Percentiles rank a stretch among this genome's conserved stretches.
These are phyloP conservation scores for Cryphonectria nitschkei DNA, from an alignment of 2,329 filamentous ascomycete species.

Conservation along the genomic window DNA sequence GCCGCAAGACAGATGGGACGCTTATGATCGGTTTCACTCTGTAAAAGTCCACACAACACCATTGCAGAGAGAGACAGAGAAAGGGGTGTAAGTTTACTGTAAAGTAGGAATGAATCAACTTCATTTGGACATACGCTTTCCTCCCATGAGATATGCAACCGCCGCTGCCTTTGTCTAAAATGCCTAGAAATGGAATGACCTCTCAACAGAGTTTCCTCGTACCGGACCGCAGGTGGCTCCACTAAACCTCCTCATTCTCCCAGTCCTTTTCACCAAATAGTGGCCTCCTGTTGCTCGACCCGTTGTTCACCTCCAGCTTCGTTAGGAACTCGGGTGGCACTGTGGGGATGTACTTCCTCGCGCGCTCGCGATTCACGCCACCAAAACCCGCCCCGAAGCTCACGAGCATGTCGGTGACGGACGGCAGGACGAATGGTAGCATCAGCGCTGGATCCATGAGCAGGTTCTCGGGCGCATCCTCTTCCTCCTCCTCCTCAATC, in stretches of 20 bases:
- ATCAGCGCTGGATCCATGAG: constrained; percentile 89
- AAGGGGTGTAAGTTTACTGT: neutral
- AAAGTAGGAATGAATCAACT: neutral
- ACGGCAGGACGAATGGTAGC: constrained; percentile 92
- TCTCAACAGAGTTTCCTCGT: constrained; percentile 20
- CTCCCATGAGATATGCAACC: neutral
- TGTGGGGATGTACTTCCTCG: constrained; percentile 93
- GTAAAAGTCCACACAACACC: neutral
- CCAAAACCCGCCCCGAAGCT: constrained; percentile 95
- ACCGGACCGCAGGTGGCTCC: neutral
- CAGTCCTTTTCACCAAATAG: constrained; percentile 68
- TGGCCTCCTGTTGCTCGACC: constrained; percentile 50
- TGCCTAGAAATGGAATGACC: neutral
- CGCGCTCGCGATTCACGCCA: constrained; percentile 86
- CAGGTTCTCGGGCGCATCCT: constrained; percentile 73
- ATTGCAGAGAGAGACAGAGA: neutral
- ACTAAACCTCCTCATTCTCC: constrained; percentile 65
- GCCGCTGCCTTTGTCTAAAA: neutral
- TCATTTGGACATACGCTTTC: constrained; percentile 2
- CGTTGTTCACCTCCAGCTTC: constrained; percentile 70
- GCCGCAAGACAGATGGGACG: neutral
- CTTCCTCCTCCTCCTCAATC: constrained; percentile 61
- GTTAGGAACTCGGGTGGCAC: constrained; percentile 91
- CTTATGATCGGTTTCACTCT: neutral
- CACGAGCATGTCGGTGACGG: constrained; percentile 95